Evolutionary conservation across 148 eudicot genomes (phyloP), one percentile per base, ranked within the genome.

Genomic region (Persicaria maculosa): DNA sequence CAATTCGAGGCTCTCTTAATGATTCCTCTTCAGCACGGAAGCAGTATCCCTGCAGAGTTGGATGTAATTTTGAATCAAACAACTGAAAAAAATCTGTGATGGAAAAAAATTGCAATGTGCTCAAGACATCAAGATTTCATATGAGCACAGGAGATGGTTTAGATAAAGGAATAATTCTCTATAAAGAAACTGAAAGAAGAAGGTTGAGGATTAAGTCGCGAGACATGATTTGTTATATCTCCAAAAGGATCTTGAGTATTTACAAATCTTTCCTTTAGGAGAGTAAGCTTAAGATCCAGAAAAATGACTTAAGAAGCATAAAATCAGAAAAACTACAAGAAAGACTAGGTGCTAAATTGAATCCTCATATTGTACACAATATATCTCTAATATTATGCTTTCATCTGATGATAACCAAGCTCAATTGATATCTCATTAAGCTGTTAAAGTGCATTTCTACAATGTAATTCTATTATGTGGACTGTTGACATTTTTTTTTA

Each of bases 11-110:
- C 76, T 84, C 88, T 82, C 98, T 86, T 74, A 90, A 57, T 46
- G 90, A 81, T 78, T 92, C 98, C 79, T 88, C 86, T 75, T 87
- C 97, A 79, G 96, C 97, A 69, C 72, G 77, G 82, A 94, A 94
- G 81, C 85, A 71, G 72, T 84, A 94, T 61, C 90, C 93, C 98
- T 94, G 70, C 4, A 16, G 16, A 62, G 19, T 65, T 65, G 15
- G 1, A 43, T 65, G 70, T 65, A 40, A 65, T 65, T 64, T 65
- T 65, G 47, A 11, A 40, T 14, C 44, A 40, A 36, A 15, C 19
- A 65, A 65, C 68, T 36, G 43, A 17, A 65, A 65, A 48, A 48
- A 8, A 48, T 43, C 47, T 65, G 11, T 8, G 7, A 19, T 57
- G 11, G 4, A 57, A n/a, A 20, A 31, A 31, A 81, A 47, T 71